Evolutionary conservation across 495 filamentous ascomycete species (phyloP), one percentile per base, ranked within the genome.

Genomic region (Parathielavia appendiculata): DNA sequence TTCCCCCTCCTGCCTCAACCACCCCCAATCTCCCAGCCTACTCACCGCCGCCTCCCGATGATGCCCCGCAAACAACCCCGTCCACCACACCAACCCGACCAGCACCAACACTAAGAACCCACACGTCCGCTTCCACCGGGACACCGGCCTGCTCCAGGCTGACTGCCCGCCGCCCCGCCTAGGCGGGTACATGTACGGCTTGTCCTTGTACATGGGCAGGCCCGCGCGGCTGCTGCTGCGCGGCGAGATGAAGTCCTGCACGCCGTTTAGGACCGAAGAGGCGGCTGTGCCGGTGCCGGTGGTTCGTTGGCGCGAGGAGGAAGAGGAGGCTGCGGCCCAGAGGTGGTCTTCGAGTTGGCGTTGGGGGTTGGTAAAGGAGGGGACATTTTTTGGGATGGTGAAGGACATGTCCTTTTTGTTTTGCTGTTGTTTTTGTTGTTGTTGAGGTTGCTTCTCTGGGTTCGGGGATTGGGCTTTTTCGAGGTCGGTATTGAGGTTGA

Each of bases 201-300:
- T 99, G 73, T 99, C 93, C 77, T 99, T 99, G 73, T 99, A 99
- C 86, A 97, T 88, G 40, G 93, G 93, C 23, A 99, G 76, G 35
- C 84, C 79, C 51, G 79, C 82, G 35, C 80, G 74, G 23, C 46
- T 6, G 38, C 16, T 4, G n/a, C 19, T 77, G 75, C 67, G 63
- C 46, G 64, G 71, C 77, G 73, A 77, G 79, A 63, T 76, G 51
- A 63, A 76, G 54, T 75, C 72, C 52, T 78, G 76, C 13, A 81
- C 69, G 13, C 69, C 73, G 50, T 72, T 63, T 43, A 83, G 67
- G 49, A 80, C 75, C 66, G 54, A 43, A 4, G 35, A 16, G 38
- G 32, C 22, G 1, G 35, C 17, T 66, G 49, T 44, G 30, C 11
- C 5, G 38, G 22, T 13, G 35, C 5, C 66, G 48, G 48, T 34